Evolutionary conservation across 495 filamentous ascomycete species (phyloP).

Genomic region (Lasiosphaeria hispida): DNA sequence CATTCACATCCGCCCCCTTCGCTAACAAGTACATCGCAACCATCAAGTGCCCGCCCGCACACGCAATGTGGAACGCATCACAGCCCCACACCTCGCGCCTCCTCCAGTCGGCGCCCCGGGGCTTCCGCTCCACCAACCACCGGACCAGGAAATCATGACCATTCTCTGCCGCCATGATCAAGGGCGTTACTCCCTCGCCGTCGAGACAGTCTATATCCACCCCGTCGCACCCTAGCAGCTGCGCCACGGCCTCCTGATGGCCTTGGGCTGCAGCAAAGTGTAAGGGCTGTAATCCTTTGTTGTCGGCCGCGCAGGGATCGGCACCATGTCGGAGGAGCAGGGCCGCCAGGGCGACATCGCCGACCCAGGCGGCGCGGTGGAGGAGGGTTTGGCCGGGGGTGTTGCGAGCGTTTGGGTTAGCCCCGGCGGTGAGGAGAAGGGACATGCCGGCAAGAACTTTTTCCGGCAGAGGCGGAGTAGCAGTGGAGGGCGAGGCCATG

Average conservation of each 20-base stretch:
- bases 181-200: neutral
- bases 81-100: neutral
- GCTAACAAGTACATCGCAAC: constrained; percentile 10
- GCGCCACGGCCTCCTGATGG: constrained; percentile 3
- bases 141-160: constrained; percentile 10
- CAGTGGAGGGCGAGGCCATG: too few relatives aligned
- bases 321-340: constrained; percentile 8
- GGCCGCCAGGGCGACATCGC: neutral
- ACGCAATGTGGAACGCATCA: constrained; percentile 17
- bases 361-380: neutral
- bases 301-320: constrained; percentile 8
- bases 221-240: constrained; percentile 8
- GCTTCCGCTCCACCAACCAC: neutral
- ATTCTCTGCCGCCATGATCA: constrained; percentile 9
- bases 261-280: constrained; percentile 24
- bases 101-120: neutral
- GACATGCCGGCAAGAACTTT: neutral
- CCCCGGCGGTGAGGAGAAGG: constrained; percentile 11
- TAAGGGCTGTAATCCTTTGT: constrained; percentile 21
- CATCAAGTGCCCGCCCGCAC: constrained; percentile 7
- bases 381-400: constrained; percentile 7
- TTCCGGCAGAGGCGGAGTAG: too few relatives aligned
- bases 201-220: constrained; percentile 8
- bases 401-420: constrained; percentile 9
- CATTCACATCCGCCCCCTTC: constrained; percentile 12